Percentiles rank a stretch among this genome's conserved stretches.
These are phyloP conservation scores for Candida sanyaensis DNA, from an alignment of 1,139 yeast genomes.

Conservation along the genomic window DNA sequence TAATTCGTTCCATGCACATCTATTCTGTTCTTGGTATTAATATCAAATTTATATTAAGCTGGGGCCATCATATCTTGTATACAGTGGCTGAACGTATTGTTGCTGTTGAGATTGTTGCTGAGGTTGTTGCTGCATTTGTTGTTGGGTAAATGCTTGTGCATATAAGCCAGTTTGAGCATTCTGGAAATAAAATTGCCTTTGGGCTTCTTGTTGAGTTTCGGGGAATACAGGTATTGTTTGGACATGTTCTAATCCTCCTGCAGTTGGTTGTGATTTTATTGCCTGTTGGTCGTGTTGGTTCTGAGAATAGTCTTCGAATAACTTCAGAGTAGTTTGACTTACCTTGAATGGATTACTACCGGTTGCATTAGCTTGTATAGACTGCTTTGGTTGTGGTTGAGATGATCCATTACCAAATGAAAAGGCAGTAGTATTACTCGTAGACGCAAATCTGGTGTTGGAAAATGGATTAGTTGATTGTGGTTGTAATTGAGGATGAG, in stretches of 20 bases:
- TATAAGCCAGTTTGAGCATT: constrained; percentile 41
- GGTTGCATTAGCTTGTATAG: constrained; percentile 31
- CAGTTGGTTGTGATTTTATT: constrained; percentile 54
- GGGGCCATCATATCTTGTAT: constrained; percentile 26
- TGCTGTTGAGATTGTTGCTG: constrained; percentile 9
- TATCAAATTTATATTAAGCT: constrained; percentile 21
- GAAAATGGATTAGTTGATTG: constrained; percentile 52
- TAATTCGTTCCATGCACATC: too few species aligned
- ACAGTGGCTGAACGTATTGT: constrained; percentile 13
- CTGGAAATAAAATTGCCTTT: constrained; percentile 34
- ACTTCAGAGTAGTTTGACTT: constrained; percentile 36
- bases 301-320: constrained; percentile 29
- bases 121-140: constrained; percentile 13
- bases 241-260: constrained; percentile 65
- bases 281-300: constrained; percentile 17
- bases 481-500: constrained; percentile 17
- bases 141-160: constrained; percentile 27
- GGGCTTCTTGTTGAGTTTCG: constrained; percentile 51
- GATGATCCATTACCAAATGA: constrained; percentile 22
- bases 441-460: constrained; percentile 37
- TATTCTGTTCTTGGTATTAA: neutral
- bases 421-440: constrained; percentile 39
- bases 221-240: constrained; percentile 70
- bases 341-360: constrained; percentile 51
- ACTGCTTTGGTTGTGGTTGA: constrained; percentile 16